Base-by-base conservation (phyloP, 306 rosid genomes). In the Malus sieversii region DNA sequence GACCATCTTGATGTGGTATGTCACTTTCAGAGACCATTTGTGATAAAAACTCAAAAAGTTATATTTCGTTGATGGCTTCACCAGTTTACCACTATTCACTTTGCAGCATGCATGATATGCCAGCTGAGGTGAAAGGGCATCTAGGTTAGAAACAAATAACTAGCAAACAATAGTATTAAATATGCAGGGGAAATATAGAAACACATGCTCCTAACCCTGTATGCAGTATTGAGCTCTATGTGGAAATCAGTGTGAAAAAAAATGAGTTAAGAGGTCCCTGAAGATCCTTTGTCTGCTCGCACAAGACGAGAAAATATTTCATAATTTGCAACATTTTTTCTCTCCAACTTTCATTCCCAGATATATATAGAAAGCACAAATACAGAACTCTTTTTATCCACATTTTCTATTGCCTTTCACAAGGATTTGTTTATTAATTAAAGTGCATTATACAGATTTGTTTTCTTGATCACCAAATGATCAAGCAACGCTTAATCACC, bases 121-220 rank as follows among this genome's bases (percentile, higher is more conserved):
- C 70, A 46, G 70, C 61, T 46, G 59, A 68, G 38, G 16, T 57
- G 33, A 65, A 78, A 74, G 48, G 59, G 71, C 82, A 78, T 70
- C 77, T 66, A 63, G 51, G 29, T 62, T 63, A 16, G 73, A 64
- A 51, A 82, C 76, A 78, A 82, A 74, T 57, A 27, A 57, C 80
- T 83, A 79, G 29, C 33, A 67, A 79, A 79, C 80, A 81, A 76
- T 42, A 6, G 60, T 53, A 65, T 71, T 75, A 27, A 75, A 80
- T 52, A 35, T 22, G 45, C 62, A 30, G 70, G 78, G 70, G 16
- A 62, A 62, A 74, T 70, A 62, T 45, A 62, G 78, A 63, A 74
- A 74, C 78, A 29, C 61, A 46, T 19, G 46, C 48, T 45, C 22
- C 33, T 20, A 30, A 25, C 61, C 32, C 62, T 74, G 70, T 62